These are phyloP conservation scores for Ogataea populi-albae DNA, from an alignment of 805 yeast species.

Conservation along the genomic window DNA sequence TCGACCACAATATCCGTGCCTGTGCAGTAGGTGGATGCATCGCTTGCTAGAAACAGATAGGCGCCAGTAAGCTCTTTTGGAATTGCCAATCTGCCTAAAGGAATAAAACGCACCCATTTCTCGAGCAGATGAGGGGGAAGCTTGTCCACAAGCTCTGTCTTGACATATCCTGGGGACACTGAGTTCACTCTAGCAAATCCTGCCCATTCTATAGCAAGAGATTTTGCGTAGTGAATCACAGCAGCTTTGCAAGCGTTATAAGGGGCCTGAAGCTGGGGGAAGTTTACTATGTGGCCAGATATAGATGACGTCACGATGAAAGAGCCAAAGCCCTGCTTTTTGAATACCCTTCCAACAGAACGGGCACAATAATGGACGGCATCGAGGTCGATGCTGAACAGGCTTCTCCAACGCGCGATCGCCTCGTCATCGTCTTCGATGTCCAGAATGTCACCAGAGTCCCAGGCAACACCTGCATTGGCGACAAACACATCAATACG, in stretches of 20 bases:
- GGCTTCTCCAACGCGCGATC: conserved; percentile 63
- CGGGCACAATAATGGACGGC: conserved; percentile 81
- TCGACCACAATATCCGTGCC: conserved; percentile 77
- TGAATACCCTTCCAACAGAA: conserved; percentile 68
- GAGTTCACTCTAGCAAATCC: conserved; percentile 81
- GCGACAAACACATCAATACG: conserved; percentile 81
- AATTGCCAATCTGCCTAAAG: conserved; percentile 72
- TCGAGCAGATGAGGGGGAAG: conserved; percentile 42
- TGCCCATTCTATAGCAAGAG: conserved; percentile 88
- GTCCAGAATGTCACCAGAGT: conserved; percentile 53
- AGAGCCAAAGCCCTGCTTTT: conserved; percentile 71
- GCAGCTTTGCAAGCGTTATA: conserved; percentile 89
- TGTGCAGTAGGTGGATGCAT: conserved; percentile 76
- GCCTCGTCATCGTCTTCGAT: conserved; percentile 42
- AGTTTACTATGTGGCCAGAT: conserved; percentile 84
- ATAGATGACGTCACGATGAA: conserved; percentile 83
- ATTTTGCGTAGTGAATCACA: conserved; percentile 68
- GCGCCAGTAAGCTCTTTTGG: conserved; percentile 80
- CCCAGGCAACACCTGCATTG: conserved; percentile 88
- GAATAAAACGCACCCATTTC: conserved; percentile 52
- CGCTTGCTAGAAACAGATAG: conserved; percentile 73
- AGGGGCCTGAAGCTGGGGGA: conserved; percentile 83
- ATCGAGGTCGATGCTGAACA: conserved; percentile 72
- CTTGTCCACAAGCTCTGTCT: conserved; percentile 60
- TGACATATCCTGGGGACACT: conserved; percentile 83